Evolutionary conservation across 2,329 filamentous ascomycete genomes (phyloP).

Genomic region (Conoideocrella luteorostrata): DNA sequence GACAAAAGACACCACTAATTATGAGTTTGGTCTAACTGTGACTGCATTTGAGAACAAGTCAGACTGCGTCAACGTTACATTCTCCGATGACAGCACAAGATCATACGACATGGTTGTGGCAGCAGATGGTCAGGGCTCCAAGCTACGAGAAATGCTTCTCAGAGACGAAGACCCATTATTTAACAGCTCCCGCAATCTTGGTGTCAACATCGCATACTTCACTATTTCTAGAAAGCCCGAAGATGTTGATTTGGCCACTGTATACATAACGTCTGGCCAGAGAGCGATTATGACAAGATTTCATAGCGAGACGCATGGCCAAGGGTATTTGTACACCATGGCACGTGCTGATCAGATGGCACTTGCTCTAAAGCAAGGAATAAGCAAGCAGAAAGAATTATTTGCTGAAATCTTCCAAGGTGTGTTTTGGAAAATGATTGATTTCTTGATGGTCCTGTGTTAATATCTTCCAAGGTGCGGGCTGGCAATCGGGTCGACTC

Average conservation of each 20-base stretch:
- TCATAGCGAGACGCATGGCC: conserved; percentile 17
- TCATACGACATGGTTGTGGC: conserved; percentile 47
- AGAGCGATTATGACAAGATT: conserved; percentile 27
- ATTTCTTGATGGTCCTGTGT: no score
- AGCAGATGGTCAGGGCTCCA: conserved; percentile 39
- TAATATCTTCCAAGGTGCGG: conserved; percentile 33
- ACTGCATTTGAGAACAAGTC: conserved; percentile 22
- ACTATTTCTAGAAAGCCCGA: conserved; percentile 26
- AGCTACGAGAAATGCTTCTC: conserved; percentile 17
- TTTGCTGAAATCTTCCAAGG: no score
- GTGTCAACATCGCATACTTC: conserved; percentile 32
- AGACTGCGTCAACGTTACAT: conserved; percentile 25
- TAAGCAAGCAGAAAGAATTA: conserved; percentile 24
- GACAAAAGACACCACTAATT: conserved; percentile 20
- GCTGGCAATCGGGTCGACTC: conserved; percentile 36
- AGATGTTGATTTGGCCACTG: conserved; percentile 10
- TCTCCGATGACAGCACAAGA: conserved; percentile 36
- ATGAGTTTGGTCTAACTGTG: conserved; percentile 24
- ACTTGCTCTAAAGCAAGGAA: conserved; percentile 12
- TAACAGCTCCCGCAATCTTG: conserved; percentile 1
- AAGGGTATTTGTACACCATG: conserved; percentile 17
- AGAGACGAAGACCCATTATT: conserved; percentile 20
- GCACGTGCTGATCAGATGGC: conserved; percentile 18
- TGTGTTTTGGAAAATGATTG: no score
- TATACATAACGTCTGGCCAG: conserved; percentile 27